phyloP scores from a whole-genome alignment of 805 yeast genomes.

The Lipomyces starkeyi region DNA sequence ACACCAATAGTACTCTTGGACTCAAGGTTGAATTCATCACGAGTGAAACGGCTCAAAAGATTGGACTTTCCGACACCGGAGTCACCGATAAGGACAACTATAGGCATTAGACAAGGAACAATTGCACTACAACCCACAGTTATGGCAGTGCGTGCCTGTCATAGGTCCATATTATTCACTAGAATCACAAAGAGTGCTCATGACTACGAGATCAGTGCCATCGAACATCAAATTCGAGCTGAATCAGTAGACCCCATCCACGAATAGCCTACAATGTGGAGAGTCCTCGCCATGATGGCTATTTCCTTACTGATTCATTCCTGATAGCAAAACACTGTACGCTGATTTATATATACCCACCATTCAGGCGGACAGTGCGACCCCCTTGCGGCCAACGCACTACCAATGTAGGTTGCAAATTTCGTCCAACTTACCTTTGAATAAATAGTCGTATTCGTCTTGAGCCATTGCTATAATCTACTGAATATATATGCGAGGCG shows the following conservation, averaged over 20 bases:
- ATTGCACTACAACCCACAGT: background rate
- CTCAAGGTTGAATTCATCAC: conserved; percentile 94
- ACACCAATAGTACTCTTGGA: conserved; percentile 96
- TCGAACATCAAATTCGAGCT: background rate
- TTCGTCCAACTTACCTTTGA: conserved; percentile 59
- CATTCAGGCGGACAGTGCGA: background rate
- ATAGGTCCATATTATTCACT: background rate
- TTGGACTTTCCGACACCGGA: conserved; percentile 98
- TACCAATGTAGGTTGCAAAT: background rate
- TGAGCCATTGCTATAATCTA: conserved; percentile 38
- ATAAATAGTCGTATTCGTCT: conserved; percentile 89
- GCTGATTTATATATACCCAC: background rate
- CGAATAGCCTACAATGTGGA: background rate
- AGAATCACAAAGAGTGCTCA: background rate
- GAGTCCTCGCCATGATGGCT: background rate
- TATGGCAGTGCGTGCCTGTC: background rate
- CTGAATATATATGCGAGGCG: background rate
- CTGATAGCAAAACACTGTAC: background rate
- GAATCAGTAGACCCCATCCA: background rate
- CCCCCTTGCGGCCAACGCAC: conserved; percentile 2
- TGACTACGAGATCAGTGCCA: background rate
- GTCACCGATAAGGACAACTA: conserved; percentile 93
- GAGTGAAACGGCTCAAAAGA: conserved; percentile 87
- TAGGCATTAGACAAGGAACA: conserved; percentile 10
- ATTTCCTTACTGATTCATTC: background rate